A percentile compares a stretch with the other conserved stretches of the same genome.
Evolutionary conservation across 2,329 filamentous ascomycete species (phyloP).

Genomic region (Penicillium sp.): DNA sequence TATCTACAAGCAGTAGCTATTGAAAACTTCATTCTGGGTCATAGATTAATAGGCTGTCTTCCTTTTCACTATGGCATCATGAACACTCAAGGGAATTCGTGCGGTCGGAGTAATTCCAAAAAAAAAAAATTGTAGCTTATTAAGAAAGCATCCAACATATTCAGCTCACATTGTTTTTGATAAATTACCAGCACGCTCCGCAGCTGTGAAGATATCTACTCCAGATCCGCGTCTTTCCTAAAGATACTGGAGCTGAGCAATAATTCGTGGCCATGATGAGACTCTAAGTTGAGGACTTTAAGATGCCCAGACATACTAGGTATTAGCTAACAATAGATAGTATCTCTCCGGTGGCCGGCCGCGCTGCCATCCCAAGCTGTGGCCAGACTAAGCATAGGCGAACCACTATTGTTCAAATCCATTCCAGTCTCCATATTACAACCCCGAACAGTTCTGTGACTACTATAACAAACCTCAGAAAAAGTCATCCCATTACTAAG

Average conservation of each 20-base stretch:
- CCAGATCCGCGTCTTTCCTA: too few relatives aligned
- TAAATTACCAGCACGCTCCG: too few relatives aligned
- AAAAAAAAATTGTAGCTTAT: neutral
- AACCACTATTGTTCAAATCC: neutral
- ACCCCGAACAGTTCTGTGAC: neutral
- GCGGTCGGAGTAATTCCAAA: neutral
- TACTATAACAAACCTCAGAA: neutral
- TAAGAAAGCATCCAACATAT: too few relatives aligned
- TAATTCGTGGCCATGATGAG: too few relatives aligned
- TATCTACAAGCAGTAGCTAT: too few relatives aligned
- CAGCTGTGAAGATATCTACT: too few relatives aligned
- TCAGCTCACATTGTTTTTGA: too few relatives aligned
- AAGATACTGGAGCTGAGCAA: too few relatives aligned
- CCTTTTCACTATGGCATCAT: neutral
- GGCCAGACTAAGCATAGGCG: neutral
- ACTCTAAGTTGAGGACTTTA: neutral
- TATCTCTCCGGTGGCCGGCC: too few relatives aligned
- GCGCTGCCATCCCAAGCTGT: neutral
- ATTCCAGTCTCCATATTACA: neutral
- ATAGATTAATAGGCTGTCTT: too few relatives aligned
- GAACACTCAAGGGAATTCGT: neutral
- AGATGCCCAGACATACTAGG: too few relatives aligned
- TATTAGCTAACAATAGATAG: neutral
- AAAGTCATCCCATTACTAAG: neutral
- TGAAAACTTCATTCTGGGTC: too few relatives aligned